Evolutionary conservation across 2,329 filamentous ascomycete genomes (phyloP).

Genomic region (Aspergillus spinulosporus): DNA sequence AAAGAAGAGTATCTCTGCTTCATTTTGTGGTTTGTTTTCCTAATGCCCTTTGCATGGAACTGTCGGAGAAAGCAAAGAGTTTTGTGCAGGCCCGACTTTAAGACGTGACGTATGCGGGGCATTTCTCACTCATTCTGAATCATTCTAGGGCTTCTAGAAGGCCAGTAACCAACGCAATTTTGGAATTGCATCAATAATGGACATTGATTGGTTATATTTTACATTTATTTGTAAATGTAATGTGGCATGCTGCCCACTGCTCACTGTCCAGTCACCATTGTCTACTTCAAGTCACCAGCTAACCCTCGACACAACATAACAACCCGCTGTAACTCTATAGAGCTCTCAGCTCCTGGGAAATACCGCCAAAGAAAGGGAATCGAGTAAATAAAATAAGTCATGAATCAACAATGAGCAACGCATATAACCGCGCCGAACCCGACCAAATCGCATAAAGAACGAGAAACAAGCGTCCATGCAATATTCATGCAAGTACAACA

Average conservation of each 20-base stretch:
- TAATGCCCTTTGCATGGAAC: slow-evolving; percentile 7
- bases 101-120: slow-evolving; percentile 43
- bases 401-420: slow-evolving; percentile 25
- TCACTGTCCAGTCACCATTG: neutral
- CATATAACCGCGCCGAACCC: slow-evolving; percentile 38
- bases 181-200: neutral
- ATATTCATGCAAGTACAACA: slow-evolving; percentile 18
- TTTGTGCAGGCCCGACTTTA: slow-evolving; percentile 12
- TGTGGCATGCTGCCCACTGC: neutral
- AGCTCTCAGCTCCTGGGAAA: slow-evolving; percentile 17
- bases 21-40: slow-evolving; percentile 42
- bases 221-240: neutral
- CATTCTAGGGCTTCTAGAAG: slow-evolving; percentile 7
- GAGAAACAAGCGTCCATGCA: slow-evolving; percentile 25
- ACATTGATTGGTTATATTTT: neutral
- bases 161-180: neutral
- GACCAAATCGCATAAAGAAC: slow-evolving; percentile 33
- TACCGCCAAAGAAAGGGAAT: slow-evolving; percentile 17
- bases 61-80: slow-evolving; percentile 19
- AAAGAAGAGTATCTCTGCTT: slow-evolving; percentile 61
- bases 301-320: slow-evolving; percentile 9
- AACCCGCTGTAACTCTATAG: slow-evolving; percentile 28
- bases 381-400: slow-evolving; percentile 19
- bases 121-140: slow-evolving; percentile 18
- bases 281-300: neutral